Evolutionary conservation across 1,284 basidiomycete species (phyloP).

Genomic region (Ganoderma lingzhi): DNA sequence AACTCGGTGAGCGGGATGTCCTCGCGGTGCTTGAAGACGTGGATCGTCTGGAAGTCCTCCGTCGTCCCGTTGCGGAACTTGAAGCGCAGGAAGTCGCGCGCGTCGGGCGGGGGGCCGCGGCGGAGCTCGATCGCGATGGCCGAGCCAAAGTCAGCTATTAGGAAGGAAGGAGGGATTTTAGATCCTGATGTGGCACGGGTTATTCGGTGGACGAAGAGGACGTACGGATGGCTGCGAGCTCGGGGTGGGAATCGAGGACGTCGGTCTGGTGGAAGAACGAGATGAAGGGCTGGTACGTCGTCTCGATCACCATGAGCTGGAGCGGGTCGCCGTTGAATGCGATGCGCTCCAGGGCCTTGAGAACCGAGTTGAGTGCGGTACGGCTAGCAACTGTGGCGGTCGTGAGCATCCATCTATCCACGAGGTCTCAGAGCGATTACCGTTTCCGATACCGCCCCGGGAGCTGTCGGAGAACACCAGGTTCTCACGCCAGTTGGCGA

Average conservation of each 20-base stretch:
- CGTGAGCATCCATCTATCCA: neutral
- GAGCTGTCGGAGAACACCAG: constrained; percentile 75
- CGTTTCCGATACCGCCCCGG: constrained; percentile 77
- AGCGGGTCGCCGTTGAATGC: constrained; percentile 82
- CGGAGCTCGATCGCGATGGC: constrained; percentile 83
- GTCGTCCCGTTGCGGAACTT: constrained; percentile 87
- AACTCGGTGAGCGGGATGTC: constrained; percentile 83
- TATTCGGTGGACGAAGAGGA: constrained; percentile 5
- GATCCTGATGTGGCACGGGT: neutral
- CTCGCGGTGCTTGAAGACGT: constrained; percentile 72
- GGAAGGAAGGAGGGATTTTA: constrained; percentile 22
- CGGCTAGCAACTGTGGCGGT: constrained; percentile 73
- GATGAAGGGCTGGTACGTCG: constrained; percentile 90
- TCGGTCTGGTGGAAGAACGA: constrained; percentile 85
- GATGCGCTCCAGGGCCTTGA: constrained; percentile 76
- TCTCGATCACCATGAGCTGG: constrained; percentile 78
- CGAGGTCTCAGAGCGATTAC: constrained; percentile 42
- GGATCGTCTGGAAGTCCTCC: constrained; percentile 63
- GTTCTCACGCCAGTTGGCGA: constrained; percentile 83
- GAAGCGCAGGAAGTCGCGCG: constrained; percentile 81
- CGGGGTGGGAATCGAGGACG: constrained; percentile 61
- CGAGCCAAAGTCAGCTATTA: constrained; percentile 78
- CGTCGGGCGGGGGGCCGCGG: constrained; percentile 74
- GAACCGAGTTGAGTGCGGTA: constrained; percentile 76
- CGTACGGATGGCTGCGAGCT: constrained; percentile 71